Evolutionary conservation across 768 basidiomycete species (phyloP), one percentile per base, ranked within the genome.

Genomic region (Tulasnella sp.): DNA sequence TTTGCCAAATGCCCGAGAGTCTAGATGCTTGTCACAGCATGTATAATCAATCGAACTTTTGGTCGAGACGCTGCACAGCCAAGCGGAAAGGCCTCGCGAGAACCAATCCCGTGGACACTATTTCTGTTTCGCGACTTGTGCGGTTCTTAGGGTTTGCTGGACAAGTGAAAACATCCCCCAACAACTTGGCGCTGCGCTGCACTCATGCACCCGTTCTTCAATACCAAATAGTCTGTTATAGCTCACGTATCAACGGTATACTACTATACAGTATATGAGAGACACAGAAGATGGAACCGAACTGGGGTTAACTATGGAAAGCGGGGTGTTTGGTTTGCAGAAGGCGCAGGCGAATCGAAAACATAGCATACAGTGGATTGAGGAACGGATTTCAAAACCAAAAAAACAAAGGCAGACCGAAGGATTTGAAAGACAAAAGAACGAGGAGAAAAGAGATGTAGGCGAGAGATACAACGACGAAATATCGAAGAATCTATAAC

Each of bases 391-490:
- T 26, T 67, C 26, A 29, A 35, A 67, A n/a, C 32, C 20, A 32
- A 67, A 13, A 55, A 67, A 2, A 35, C 23, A 67, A 35, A 67
- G 29, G 13, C 11, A 67, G 26, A 5, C 61, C 15, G 26, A 26
- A 35, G 16, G 13, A 67, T 67, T 67, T 67, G 61, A 67, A 18
- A 16, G 61, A 67, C 35, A 67, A 67, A 32, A 67, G 61, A 67
- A 67, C 61, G 61, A 67, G 61, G 61, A 67, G 61, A 67, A 35
- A 67, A 23, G 32, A 67, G 61, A 67, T 67, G 61, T 67, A 67
- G 61, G 61, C 61, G 61, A 67, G 61, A 67, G 61, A 67, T 67
- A 67, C 61, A 35, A 67, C 61, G 61, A 67, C 61, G 61, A 67
- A 67, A 67, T 29, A 67, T 67, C 61, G 61, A 67, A 67, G 61